These are phyloP conservation scores for Chenopodium album DNA, from an alignment of 148 eudicot genomes.

Conservation along the genomic window DNA sequence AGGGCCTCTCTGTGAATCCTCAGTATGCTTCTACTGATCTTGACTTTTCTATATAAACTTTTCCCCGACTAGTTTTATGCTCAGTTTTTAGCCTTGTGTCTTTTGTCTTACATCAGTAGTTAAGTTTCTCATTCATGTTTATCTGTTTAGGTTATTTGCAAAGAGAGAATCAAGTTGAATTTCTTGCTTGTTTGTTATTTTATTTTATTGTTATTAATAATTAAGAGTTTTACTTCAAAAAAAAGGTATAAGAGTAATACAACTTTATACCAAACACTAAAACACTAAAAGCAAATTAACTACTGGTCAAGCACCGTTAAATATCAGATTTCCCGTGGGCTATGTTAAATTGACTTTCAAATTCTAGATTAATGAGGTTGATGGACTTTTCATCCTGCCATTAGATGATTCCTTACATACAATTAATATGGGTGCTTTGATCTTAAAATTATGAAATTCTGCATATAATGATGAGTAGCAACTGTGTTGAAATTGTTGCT, in stretches of 20 bases:
- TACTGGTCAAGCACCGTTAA: too few relatives aligned
- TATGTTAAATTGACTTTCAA: neutral
- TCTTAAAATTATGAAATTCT: neutral
- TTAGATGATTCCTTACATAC: neutral
- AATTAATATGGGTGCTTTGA: neutral
- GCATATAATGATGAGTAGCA: neutral
- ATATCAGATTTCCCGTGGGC: neutral
- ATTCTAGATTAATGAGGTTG: neutral
- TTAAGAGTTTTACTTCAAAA: too few relatives aligned
- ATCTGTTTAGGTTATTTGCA: neutral
- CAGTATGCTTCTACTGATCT: slow-evolving; percentile 47
- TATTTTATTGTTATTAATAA: too few relatives aligned
- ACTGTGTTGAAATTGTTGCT: neutral
- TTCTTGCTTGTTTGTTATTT: too few relatives aligned
- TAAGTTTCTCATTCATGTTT: slow-evolving; percentile 1
- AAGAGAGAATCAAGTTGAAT: neutral
- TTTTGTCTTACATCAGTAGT: neutral
- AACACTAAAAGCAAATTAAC: too few relatives aligned
- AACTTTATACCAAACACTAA: too few relatives aligned
- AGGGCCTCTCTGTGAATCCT: slow-evolving; percentile 71
- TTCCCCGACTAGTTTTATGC: neutral
- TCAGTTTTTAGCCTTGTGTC: neutral
- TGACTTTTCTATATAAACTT: neutral
- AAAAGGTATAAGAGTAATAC: too few relatives aligned
- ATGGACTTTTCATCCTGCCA: neutral